phyloP scores from a whole-genome alignment of 2,329 filamentous ascomycete genomes.

The Aspergillus eucalypticola region DNA sequence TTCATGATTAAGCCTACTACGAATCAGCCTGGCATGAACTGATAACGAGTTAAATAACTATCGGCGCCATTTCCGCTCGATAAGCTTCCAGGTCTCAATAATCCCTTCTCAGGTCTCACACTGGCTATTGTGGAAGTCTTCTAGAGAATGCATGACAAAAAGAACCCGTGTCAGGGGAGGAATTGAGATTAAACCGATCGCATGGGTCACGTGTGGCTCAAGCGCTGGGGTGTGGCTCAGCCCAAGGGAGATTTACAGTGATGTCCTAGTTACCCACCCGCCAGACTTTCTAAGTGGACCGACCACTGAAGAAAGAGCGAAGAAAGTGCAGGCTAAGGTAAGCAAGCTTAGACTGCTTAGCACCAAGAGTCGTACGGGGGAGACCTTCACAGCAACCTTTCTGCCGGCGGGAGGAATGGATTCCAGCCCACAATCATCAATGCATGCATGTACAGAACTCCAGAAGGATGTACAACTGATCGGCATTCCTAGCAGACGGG shows the following conservation, averaged over 20 bases:
- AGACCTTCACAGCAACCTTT: slow-evolving; percentile 1
- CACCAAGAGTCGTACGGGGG: neutral
- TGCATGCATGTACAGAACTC: slow-evolving; percentile 7
- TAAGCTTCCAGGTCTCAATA: slow-evolving; percentile 1
- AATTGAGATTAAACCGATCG: neutral
- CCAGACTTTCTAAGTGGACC: neutral
- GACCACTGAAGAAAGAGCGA: neutral
- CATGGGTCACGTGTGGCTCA: slow-evolving; percentile 1
- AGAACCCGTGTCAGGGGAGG: neutral
- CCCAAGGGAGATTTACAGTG: neutral
- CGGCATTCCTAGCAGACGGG: slow-evolving; percentile 3
- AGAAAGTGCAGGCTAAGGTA: neutral
- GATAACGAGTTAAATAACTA: neutral
- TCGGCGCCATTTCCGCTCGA: neutral
- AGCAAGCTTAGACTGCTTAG: neutral
- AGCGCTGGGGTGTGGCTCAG: neutral
- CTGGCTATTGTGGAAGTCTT: neutral
- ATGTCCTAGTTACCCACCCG: neutral
- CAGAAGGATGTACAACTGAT: slow-evolving; percentile 6
- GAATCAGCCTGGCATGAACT: neutral
- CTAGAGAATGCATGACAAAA: neutral
- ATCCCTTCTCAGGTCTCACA: neutral
- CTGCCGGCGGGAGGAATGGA: neutral
- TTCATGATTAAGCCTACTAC: neutral
- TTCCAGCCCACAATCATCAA: neutral